phyloP scores from a whole-genome alignment of 768 basidiomycete genomes.

The Amylocystis lapponica region DNA sequence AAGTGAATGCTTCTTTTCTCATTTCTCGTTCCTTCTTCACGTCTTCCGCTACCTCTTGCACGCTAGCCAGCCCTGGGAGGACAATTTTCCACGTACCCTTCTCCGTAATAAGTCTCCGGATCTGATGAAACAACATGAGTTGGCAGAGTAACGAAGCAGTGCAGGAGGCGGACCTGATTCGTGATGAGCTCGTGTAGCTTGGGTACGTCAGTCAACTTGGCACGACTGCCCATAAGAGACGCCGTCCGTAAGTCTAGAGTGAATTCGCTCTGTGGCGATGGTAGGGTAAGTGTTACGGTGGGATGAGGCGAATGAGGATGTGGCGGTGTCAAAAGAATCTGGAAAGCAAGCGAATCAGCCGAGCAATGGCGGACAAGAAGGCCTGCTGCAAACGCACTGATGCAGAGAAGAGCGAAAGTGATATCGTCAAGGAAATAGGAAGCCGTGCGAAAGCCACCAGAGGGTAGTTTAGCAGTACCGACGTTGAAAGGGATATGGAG shows the following conservation, averaged over 20 bases:
- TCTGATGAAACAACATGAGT: conserved; percentile 8
- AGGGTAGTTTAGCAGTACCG: conserved; percentile 80
- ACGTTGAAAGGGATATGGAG: conserved; percentile 79
- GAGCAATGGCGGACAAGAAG: too few species aligned
- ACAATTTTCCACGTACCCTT: conserved; percentile 61
- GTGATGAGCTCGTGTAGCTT: conserved; percentile 95
- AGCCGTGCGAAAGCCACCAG: conserved; percentile 77
- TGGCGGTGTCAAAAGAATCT: conserved; percentile 68
- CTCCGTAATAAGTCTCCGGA: conserved; percentile 25
- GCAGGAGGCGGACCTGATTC: conserved; percentile 60
- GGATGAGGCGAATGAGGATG: conserved; percentile 46
- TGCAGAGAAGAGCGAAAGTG: conserved; percentile 68
- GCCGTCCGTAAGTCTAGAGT: conserved; percentile 81
- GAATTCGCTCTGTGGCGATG: conserved; percentile 60
- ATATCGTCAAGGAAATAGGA: conserved; percentile 76
- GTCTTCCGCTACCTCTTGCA: conserved; percentile 27
- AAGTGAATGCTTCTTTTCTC: too few species aligned
- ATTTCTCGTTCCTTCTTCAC: conserved; percentile 21
- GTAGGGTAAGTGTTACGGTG: conserved; percentile 64
- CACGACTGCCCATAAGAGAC: conserved; percentile 91
- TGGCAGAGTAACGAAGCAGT: conserved; percentile 37
- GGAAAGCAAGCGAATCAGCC: background rate
- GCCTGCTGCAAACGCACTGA: too few species aligned
- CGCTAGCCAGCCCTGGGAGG: conserved; percentile 55
- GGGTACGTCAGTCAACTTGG: conserved; percentile 96